Percentiles rank a stretch among this genome's conserved stretches.
Evolutionary conservation across 139 green algal species (phyloP).

Genomic region (Tetraselmis chui): DNA sequence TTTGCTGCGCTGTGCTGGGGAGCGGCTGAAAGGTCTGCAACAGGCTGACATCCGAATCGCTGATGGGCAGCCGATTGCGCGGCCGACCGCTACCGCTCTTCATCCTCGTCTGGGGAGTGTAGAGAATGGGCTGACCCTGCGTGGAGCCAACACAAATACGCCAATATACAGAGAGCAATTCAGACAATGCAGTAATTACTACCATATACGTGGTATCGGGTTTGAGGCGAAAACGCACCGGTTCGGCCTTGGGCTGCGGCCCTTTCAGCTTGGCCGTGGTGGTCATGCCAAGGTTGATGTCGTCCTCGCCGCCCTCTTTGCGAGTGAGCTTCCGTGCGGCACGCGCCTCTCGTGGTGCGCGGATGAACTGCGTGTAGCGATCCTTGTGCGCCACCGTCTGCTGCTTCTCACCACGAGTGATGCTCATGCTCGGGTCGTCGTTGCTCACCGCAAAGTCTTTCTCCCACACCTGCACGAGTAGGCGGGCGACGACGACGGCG

Average conservation of each 20-base stretch:
- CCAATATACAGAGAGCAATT: background rate
- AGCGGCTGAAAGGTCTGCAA: background rate
- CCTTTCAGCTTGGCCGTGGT: background rate
- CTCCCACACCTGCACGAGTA: background rate
- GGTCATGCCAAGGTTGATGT: background rate
- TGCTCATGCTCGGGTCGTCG: background rate
- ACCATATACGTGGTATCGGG: no score
- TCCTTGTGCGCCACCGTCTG: background rate
- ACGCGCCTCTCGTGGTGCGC: background rate
- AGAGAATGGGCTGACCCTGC: background rate
- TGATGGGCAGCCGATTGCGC: background rate
- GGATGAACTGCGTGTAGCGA: background rate
- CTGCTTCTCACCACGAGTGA: background rate
- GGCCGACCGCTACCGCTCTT: background rate
- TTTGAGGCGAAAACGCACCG: background rate
- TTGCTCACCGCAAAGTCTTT: background rate
- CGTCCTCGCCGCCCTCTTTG: background rate
- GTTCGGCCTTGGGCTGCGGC: background rate
- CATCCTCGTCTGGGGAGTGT: background rate
- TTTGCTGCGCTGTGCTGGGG: background rate
- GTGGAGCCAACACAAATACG: constrained; percentile 7
- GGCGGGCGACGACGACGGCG: no score
- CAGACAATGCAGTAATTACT: no score
- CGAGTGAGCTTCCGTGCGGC: background rate
- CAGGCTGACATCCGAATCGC: background rate